Evolutionary conservation across 192 early-diverging fungal species (phyloP), one percentile per base, ranked within the genome.

Genomic region (Phycomyces blakesleeanus): DNA sequence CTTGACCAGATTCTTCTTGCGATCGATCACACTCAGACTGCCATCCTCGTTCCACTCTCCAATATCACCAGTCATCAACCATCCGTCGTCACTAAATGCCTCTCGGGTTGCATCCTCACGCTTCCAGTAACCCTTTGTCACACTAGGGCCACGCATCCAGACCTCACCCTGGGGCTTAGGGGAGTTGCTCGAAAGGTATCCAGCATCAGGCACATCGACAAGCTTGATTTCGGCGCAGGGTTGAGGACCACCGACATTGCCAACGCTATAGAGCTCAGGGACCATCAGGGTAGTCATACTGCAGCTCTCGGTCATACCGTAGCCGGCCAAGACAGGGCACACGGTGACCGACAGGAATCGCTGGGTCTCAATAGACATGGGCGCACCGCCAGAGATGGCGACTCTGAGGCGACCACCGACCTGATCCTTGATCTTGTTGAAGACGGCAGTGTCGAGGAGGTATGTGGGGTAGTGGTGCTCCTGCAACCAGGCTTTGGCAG

Each of bases 1-100:
- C 76, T 96, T 98, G 63, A 98, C 88, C 58, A 98, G 83, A 75
- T 96, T 98, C 82, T 93, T 93, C 68, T 85, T 87, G 42, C 95
- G 83, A 73, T 98, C 95, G 69, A 98, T 92, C 56, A 98, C 86
- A n/a, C 76, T 70, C 24, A 98, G 68, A 38, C 83, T 82, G 44
- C 93, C 93, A 64, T 86, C 85, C 3, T 79, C 69, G 53, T 82
- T 76, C 87, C 87, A 90, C 78, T 90, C 85, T 55, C 85, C 95
- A 76, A 97, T 88, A 77, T 94, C 93, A 59, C 94, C 94, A 18
- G 92, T 94, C 73, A 74, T 82, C 57, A 96, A 72, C 94, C 94
- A 96, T 21, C 89, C 89, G 65, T 93, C 92, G 16, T 64, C 73
- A 12, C 82, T 89, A 39, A 93, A 55, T 0, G 80, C 77, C 52